Evolutionary conservation across 176 grass and related monocot species (phyloP).

Genomic region (Hordeum marinum): DNA sequence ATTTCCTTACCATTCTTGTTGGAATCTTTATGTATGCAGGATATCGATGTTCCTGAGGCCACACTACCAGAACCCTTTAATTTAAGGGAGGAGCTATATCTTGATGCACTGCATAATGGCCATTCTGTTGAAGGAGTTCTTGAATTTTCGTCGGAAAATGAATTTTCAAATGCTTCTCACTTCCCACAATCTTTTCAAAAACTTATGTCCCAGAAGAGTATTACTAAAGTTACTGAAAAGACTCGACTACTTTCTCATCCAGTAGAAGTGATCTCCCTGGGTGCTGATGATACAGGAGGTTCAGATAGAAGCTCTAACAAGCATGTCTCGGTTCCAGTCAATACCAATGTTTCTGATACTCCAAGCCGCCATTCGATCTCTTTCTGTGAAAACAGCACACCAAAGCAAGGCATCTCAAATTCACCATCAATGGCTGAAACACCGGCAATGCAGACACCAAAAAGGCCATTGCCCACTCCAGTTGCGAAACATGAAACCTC

Average conservation of each 20-base stretch:
- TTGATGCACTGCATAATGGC: constrained; percentile 26
- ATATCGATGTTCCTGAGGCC: constrained; percentile 67
- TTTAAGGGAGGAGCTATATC: constrained; percentile 33
- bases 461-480: constrained; percentile 58
- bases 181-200: constrained; percentile 72
- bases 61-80: constrained; percentile 87
- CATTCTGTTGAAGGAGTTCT: constrained; percentile 23
- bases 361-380: constrained; percentile 20
- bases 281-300: constrained; percentile 14
- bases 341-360: constrained; percentile 30
- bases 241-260: constrained; percentile 47
- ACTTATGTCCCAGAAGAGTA: constrained; percentile 55
- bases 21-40: constrained; percentile 42
- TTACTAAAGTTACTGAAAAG: constrained; percentile 33
- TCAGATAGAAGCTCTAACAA: constrained; percentile 21
- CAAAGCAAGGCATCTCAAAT: constrained; percentile 36
- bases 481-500: constrained; percentile 41
- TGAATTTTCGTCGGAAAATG: constrained; percentile 31
- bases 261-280: constrained; percentile 1
- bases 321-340: constrained; percentile 2
- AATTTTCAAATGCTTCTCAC: constrained; percentile 56
- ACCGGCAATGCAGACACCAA: constrained; percentile 60
- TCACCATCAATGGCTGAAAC: constrained; percentile 42
- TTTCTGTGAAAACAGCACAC: constrained; percentile 44
- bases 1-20: constrained; percentile 11